These are phyloP conservation scores for Ophiocordyceps camponoti-rufipedis DNA, from an alignment of 2,329 filamentous ascomycete genomes.

Conservation along the genomic window DNA sequence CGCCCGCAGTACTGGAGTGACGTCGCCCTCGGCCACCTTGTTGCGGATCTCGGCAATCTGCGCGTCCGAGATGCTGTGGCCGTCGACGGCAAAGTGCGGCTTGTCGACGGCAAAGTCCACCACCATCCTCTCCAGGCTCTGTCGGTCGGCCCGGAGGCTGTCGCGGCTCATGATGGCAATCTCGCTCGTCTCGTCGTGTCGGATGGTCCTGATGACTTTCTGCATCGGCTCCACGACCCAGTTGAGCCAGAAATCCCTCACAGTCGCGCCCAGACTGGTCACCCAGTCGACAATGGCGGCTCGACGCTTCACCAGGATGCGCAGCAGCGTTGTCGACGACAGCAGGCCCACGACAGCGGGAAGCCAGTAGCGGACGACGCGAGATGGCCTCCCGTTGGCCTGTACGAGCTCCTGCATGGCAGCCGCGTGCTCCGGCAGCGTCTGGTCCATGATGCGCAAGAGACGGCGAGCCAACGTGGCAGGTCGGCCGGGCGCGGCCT, in stretches of 20 bases:
- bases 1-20: slow-evolving; percentile 77
- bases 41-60: slow-evolving; percentile 58
- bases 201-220: slow-evolving; percentile 77
- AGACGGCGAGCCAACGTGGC: slow-evolving; percentile 48
- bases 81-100: slow-evolving; percentile 38
- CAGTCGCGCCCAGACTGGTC: slow-evolving; percentile 56
- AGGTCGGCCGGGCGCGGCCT: slow-evolving; percentile 26
- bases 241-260: slow-evolving; percentile 84
- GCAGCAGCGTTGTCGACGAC: slow-evolving; percentile 74
- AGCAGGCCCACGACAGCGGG: slow-evolving; percentile 52
- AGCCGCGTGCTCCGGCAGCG: slow-evolving; percentile 48
- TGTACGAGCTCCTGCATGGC: slow-evolving; percentile 36
- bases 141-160: slow-evolving; percentile 75
- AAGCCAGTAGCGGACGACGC: slow-evolving; percentile 74
- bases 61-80: slow-evolving; percentile 37
- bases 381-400: slow-evolving; percentile 58
- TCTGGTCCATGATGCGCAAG: slow-evolving; percentile 46
- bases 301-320: slow-evolving; percentile 54
- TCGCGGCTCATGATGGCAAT: slow-evolving; percentile 94
- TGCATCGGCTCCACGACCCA: slow-evolving; percentile 80
- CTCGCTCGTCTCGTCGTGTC: slow-evolving; percentile 81
- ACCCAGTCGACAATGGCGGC: slow-evolving; percentile 70
- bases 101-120: slow-evolving; percentile 86
- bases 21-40: slow-evolving; percentile 77
- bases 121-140: slow-evolving; percentile 92